These are phyloP conservation scores for Acorus gramineus DNA, from an alignment of 106 monocot genomes.

Conservation along the genomic window DNA sequence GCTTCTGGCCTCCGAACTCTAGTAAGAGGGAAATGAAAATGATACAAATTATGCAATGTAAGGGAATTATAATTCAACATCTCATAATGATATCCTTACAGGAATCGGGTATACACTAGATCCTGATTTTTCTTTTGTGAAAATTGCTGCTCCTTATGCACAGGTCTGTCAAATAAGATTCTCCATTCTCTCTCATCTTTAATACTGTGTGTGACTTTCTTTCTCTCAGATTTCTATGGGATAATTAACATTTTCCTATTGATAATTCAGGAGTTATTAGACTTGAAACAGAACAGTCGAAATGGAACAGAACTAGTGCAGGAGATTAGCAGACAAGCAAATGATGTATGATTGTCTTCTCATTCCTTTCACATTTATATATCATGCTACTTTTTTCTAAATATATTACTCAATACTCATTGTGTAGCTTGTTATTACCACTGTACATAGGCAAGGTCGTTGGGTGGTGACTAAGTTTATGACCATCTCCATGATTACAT, in stretches of 20 bases:
- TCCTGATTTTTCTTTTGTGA: conserved; percentile 90
- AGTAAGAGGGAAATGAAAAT: no score
- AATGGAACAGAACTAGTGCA: conserved; percentile 58
- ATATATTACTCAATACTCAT: no score
- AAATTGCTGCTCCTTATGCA: conserved; percentile 90
- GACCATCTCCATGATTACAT: no score
- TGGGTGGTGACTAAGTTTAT: no score
- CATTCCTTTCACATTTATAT: neutral
- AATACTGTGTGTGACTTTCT: neutral
- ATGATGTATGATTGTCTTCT: conserved; percentile 42
- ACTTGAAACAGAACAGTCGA: conserved; percentile 41
- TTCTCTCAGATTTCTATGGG: no score
- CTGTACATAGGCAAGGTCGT: no score
- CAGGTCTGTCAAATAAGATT: conserved; percentile 36
- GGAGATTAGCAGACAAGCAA: conserved; percentile 75
- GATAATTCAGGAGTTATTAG: conserved; percentile 71
- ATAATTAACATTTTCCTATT: neutral
- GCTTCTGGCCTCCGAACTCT: no score
- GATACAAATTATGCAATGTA: no score
- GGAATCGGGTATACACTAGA: conserved; percentile 85
- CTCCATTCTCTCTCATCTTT: neutral
- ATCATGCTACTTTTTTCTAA: neutral
- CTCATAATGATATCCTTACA: conserved; percentile 9
- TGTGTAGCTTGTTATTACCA: no score
- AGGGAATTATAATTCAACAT: no score